Base-by-base conservation (phyloP, 1,284 basidiomycete genomes). In the Cryptococcus deneoformans region DNA sequence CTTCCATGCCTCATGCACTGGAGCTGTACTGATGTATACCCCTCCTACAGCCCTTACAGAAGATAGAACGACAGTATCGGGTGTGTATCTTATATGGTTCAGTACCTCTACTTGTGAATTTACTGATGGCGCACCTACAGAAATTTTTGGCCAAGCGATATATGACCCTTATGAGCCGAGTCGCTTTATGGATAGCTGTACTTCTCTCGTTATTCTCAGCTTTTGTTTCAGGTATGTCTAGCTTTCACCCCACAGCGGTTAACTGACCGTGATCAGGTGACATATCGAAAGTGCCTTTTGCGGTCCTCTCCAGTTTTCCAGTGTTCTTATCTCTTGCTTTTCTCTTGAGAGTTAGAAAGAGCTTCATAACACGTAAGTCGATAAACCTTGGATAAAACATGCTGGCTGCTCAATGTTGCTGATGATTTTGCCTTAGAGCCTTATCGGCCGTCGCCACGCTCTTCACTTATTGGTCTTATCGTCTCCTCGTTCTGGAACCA, bases 281-380 rank as follows among this genome's bases (percentile, higher is more conserved):
- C 14, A 50, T 59, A 50, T 29, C 59, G 20, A 47, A 54, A 7
- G 64, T 66, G 29, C 63, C 67, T 8, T 84, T 87, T 42, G 69
- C 77, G 66, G 85, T 87, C 73, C 79, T 80, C 75, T 81, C 86
- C 60, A 79, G 70, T 20, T 83, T 60, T 57, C 81, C 83, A 70
- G 80, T 84, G 60, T 84, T 69, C 36, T 35, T 60, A 11, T 40
- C 58, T 29, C 42, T 67, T 10, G 65, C 63, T 46, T 55, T 64
- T 3, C 50, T 69, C 8, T 58, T 73, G 1, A 61, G 60, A 6
- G 58, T 58, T 0, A 55, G 71, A 4, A 56, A 65, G 24, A 54
- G 62, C 10, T 66, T 63, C 50, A 68, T 75, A 38, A 66, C 64
- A 12, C 50, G 72, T 75, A 44, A 60, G 69, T 67, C 20, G 67